Conservation (phyloP, 2,329 filamentous ascomycete species). For the Fusarium globosum region DNA sequence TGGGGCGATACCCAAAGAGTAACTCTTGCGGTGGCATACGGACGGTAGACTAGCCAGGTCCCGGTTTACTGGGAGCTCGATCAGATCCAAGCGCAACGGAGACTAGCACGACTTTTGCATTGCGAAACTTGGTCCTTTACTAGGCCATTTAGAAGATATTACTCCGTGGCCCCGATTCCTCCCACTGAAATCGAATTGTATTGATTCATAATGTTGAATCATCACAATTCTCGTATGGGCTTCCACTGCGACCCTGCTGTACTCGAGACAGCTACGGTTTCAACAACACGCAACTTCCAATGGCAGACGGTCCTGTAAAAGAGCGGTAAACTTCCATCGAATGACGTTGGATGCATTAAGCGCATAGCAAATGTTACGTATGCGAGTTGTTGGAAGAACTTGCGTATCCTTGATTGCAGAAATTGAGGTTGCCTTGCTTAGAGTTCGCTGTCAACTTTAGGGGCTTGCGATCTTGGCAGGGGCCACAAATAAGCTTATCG, state of each 20-base stretch:
- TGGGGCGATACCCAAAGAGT: neutral
- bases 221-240: neutral
- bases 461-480: slow-evolving; percentile 6
- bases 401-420: neutral
- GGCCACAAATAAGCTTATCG: slow-evolving; percentile 14
- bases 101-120: neutral
- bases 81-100: neutral
- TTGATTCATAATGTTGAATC: neutral
- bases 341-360: neutral
- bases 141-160: neutral
- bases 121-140: neutral
- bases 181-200: neutral
- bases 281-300: neutral
- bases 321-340: neutral
- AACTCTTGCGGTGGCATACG: neutral
- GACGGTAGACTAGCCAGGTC: neutral
- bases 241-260: neutral
- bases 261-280: slow-evolving; percentile 10
- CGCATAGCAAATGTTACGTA: neutral
- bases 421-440: neutral
- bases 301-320: neutral
- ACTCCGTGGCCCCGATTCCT: neutral
- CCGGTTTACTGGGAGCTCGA: neutral
- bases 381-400: neutral
- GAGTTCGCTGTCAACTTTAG: neutral